Evolutionary conservation across 306 rosid genomes (phyloP), one percentile per base, ranked within the genome.

Genomic region (Spatholobus suberectus): DNA sequence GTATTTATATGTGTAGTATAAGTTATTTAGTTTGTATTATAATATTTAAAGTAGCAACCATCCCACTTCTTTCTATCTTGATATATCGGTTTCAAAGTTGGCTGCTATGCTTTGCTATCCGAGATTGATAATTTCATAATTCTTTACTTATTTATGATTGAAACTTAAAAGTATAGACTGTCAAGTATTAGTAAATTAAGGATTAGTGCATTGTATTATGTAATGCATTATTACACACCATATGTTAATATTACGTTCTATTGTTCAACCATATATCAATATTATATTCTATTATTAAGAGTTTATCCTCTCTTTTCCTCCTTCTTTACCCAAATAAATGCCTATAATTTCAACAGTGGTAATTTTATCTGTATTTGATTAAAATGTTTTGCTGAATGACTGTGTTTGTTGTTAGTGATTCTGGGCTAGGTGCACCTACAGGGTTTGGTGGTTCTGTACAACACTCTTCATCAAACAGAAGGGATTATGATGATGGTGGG

Each of bases 401-500:
- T n/a, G 11, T 34, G 8, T 67, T 10, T 67, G 51, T 69, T 21
- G 66, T 54, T 82, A 96, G 99, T 82, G 98, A 92, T 81, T 94
- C 95, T 2, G 98, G 94, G 52, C 85, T 93, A 76, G 99, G 94
- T 71, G 93, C 83, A 12, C 82, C 92, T 41, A 71, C 90, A 15
- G 87, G 91, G 55, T 82, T 76, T 13, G 84, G 94, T 55, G 89
- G 90, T 73, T 90, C 74, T 21, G 74, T 69, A 21, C 74, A 69
- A 13, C 74, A 40, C 4, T 69, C 74, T 69, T 69, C 74, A 41
- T 69, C 97, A 0, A 87, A 87, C 86, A 90, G 79, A 87, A 90
- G n/a, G 66, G 91, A 91, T 38, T 62, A 69, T 83, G 87, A 90
- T 68, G 96, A 76, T 18, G 85, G 86, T n/a, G 95, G 84, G 70